Evolutionary conservation across 2,329 filamentous ascomycete genomes (phyloP), one percentile per base, ranked within the genome.

Genomic region (Arthroderma sp.): DNA sequence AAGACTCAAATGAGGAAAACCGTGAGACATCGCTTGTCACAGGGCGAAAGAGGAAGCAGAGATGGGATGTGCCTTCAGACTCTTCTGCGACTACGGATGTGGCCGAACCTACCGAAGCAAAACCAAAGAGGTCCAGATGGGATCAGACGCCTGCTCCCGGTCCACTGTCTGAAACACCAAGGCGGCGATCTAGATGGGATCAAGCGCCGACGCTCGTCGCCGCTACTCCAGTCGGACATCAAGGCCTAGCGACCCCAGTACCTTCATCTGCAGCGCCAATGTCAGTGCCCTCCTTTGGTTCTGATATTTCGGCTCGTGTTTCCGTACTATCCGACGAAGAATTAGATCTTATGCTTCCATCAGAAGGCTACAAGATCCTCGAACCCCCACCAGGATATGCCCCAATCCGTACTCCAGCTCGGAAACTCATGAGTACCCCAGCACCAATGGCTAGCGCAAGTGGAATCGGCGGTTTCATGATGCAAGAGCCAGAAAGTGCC

Each of bases 311-410:
- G 36, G 77, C 71, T 44, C 83, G 88, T 50, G 91, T 89, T 62
- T 80, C 82, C 47, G 74, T 85, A 4, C 70, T 94, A 36, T 91
- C 88, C 36, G 91, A 98, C 55, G 91, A 98, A 62, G 88, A 96
- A 61, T 79, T 98, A 40, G 85, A 98, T 58, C 71, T 82, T 60
- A 84, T 98, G 72, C 77, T 98, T 5, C 91, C 91, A 1, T 80
- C 81, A 1, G 85, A 93, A 58, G 91, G 91, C 36, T 98, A 94
- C 72, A 88, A 94, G 64, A 78, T 94, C 51, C 74, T 96, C 6
- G 82, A 87, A 27, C 85, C 88, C 10, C 91, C 91, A 30, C 84
- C 88, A 4, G 91, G 91, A 31, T 98, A 96, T 60, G 86, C 85
- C 39, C 87, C 88, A 4, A 77, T 86, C 28, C 79, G 84, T 44